Evolutionary conservation across 2,329 filamentous ascomycete genomes (phyloP), one percentile per base, ranked within the genome.

Genomic region (Penicillium thymicola): DNA sequence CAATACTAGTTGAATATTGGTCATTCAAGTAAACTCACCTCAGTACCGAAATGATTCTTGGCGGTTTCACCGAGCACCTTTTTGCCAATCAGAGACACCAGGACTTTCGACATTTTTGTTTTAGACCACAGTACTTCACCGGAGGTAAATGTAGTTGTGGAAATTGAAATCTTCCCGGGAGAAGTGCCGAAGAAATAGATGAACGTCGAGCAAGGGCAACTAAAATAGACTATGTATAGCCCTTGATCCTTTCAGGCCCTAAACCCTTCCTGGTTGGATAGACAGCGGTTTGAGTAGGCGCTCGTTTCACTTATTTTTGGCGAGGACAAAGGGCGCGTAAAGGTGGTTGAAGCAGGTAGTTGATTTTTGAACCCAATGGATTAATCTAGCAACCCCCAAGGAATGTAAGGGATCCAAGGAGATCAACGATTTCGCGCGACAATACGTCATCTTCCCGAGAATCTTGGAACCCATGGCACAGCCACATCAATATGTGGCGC

Each of bases 41-140:
- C 75, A 60, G 72, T 68, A 56, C 75, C 75, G 61, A 76, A 76
- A 44, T 70, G 66, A 59, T 77, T 77, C 38, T 68, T 71, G 9
- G 73, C 73, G 38, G 72, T 69, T 61, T 73, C 72, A 36, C 70
- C 75, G 37, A 73, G 62, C 52, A 72, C 66, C 51, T 64, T 70
- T 63, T 71, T 72, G 40, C 68, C 65, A 28, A 74, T 60, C n/a
- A 71, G 54, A 44, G 63, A 67, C 32, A 60, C 60, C 10, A 72
- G 59, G 32, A 59, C 54, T 36, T 62, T 63, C 10, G 70, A 70
- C 70, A 72, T 72, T 28, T 25, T 56, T 58, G 32, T 40, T 42
- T 38, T 30, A 32, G 45, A 46, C 14, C 36, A 37, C 40, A n/a
- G 30, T n/a, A 11, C 28, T 21, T 47, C 34, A 32, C 21, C 28